phyloP scores from a whole-genome alignment of 495 filamentous ascomycete genomes.

The Penicillium nucicola region DNA sequence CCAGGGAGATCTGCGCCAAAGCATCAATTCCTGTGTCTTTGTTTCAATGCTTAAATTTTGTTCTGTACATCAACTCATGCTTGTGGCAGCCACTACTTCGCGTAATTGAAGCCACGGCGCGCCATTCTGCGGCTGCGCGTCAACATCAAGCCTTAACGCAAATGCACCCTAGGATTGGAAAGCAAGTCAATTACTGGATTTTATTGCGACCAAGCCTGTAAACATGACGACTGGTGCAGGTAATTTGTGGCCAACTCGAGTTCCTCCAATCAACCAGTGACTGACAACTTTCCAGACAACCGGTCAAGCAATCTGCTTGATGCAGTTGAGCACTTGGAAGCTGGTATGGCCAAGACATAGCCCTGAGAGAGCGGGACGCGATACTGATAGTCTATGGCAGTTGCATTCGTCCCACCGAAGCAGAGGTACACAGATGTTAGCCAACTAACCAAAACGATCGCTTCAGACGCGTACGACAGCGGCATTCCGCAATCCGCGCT shows the following conservation, averaged over 20 bases:
- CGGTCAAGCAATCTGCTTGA: conserved; percentile 30
- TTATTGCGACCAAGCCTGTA: not conserved
- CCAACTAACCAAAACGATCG: conserved; percentile 38
- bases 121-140: not conserved
- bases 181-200: not conserved
- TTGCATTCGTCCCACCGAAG: conserved; percentile 39
- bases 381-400: conserved; percentile 21
- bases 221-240: not conserved
- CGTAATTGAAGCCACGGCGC: not conserved
- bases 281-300: conserved; percentile 7
- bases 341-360: conserved; percentile 25
- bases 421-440: conserved; percentile 43
- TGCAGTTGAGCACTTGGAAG: conserved; percentile 42
- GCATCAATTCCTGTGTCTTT: not conserved
- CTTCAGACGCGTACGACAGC: conserved; percentile 56
- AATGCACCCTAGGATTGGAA: not conserved
- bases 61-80: not conserved
- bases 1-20: not conserved
- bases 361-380: not conserved
- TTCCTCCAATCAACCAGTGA: not conserved
- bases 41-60: not conserved
- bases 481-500: conserved; percentile 63
- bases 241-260: not conserved
- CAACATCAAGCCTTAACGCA: not conserved
- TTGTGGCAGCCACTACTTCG: not conserved